A percentile compares a stretch with the other conserved stretches of the same genome.
phyloP scores from a whole-genome alignment of 805 yeast genomes.

The Nakazawaea ernobii region DNA sequence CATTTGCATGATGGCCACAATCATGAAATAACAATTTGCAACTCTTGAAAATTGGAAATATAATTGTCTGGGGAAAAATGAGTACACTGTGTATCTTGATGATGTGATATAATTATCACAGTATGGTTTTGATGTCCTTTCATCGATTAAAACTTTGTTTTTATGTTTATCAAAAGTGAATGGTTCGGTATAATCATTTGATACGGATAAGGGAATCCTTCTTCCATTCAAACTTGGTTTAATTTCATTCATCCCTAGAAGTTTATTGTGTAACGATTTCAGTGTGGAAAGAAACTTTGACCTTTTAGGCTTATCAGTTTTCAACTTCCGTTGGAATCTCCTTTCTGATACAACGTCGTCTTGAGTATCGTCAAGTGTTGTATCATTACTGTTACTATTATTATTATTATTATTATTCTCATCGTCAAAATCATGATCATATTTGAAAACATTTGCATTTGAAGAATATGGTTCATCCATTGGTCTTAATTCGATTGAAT shows the following conservation, averaged over 20 bases:
- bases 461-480: slow-evolving; percentile 24
- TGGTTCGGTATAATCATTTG: slow-evolving; percentile 27
- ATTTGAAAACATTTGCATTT: slow-evolving; percentile 7
- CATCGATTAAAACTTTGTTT: slow-evolving; percentile 51
- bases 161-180: slow-evolving; percentile 25
- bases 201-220: slow-evolving; percentile 58
- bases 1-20: slow-evolving; percentile 90
- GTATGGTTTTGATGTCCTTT: slow-evolving; percentile 59
- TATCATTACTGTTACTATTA: too few species aligned
- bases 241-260: slow-evolving; percentile 40
- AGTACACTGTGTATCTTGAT: slow-evolving; percentile 73
- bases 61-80: slow-evolving; percentile 84
- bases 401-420: background rate
- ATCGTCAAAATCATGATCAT: slow-evolving; percentile 9
- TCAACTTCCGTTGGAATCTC: slow-evolving; percentile 1
- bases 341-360: slow-evolving; percentile 7
- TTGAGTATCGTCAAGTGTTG: too few species aligned
- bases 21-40: slow-evolving; percentile 87
- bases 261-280: slow-evolving; percentile 16
- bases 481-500: slow-evolving; percentile 28
- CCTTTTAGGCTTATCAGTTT: background rate
- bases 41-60: slow-evolving; percentile 88
- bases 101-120: slow-evolving; percentile 71
- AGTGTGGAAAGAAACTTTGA: background rate
- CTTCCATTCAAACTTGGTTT: slow-evolving; percentile 68